Evolutionary conservation across 306 rosid species (phyloP), one percentile per base, ranked within the genome.

Genomic region (Potentilla sterilis): DNA sequence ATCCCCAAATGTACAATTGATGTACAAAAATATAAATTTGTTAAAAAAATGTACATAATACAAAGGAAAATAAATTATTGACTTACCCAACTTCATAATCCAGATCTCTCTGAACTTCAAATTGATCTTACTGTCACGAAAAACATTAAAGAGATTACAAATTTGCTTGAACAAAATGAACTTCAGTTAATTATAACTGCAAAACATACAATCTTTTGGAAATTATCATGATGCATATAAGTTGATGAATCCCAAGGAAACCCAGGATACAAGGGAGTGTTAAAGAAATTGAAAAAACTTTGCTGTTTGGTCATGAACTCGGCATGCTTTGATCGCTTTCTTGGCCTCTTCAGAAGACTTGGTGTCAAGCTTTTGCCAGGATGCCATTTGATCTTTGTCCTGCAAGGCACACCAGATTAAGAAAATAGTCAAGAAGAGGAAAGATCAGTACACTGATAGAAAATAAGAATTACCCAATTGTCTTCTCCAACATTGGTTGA

Each of bases 351-450:
- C 35, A 90, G 88, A 32, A 90, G 22, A 79, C 89, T 88, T 69
- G 86, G 92, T 34, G 91, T 88, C 84, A 92, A 83, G 69, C 89
- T 83, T 76, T 92, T 88, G 59, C 94, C 94, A 6, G 88, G 81
- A 78, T 70, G 63, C 98, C 98, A 92, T 22, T 92, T 89, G 70
- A 90, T 90, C 74, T 90, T 88, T 5, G 96, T 87, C 83, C 97
- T 91, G 72, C 69, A 79, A 46, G 54, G 34, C 9, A 67, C 19
- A 35, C 64, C 76, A 64, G 49, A 69, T 79, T 58, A 18, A 75
- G 42, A 42, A 37, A 11, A n/a, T n/a, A 32, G 44, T 70, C 0
- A 18, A 70, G 32, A 13, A 58, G 70, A 13, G 69, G 63, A 38
- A 57, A 77, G 49, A 19, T 14, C 42, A 63, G 43, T 34, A 46